Evolutionary conservation across 2,329 filamentous ascomycete genomes (phyloP).

Genomic region (Metarhizium humberi): DNA sequence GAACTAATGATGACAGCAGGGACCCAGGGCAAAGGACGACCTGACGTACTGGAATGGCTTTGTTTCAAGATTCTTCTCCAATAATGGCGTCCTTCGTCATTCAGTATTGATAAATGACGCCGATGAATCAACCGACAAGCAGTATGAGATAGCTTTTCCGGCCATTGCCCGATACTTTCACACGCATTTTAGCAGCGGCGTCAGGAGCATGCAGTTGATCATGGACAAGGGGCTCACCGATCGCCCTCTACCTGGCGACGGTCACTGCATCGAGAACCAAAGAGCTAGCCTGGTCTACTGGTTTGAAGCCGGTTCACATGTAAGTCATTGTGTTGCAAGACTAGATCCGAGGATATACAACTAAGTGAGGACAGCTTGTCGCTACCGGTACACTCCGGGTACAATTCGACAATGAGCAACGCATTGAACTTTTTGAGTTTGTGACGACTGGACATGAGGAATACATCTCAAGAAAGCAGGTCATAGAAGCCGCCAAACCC

Average conservation of each 20-base stretch:
- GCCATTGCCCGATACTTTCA: constrained; percentile 83
- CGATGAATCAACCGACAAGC: constrained; percentile 57
- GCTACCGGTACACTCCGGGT: constrained; percentile 69
- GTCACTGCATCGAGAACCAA: constrained; percentile 64
- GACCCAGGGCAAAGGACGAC: constrained; percentile 53
- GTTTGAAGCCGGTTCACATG: constrained; percentile 76
- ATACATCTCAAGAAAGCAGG: constrained; percentile 63
- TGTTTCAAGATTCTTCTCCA: constrained; percentile 73
- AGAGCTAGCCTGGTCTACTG: constrained; percentile 81
- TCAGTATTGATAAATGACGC: constrained; percentile 50
- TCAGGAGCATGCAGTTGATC: constrained; percentile 77
- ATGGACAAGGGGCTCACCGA: constrained; percentile 59
- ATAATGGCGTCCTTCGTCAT: constrained; percentile 67
- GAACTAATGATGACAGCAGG: constrained; percentile 27
- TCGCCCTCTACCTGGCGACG: constrained; percentile 48
- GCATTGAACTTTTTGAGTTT: constrained; percentile 80
- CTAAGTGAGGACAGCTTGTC: constrained; percentile 48
- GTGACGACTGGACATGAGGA: constrained; percentile 69
- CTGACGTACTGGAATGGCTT: constrained; percentile 72
- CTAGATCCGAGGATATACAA: constrained; percentile 18
- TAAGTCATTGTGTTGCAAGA: constrained; percentile 32
- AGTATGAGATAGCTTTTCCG: constrained; percentile 76
- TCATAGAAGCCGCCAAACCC: constrained; percentile 52
- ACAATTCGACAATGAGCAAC: constrained; percentile 69
- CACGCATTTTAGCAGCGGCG: constrained; percentile 79